A percentile compares a stretch with the other conserved stretches of the same genome.
These are phyloP conservation scores for Grosmannia clavigera DNA, from an alignment of 2,329 filamentous ascomycete genomes.

Conservation along the genomic window DNA sequence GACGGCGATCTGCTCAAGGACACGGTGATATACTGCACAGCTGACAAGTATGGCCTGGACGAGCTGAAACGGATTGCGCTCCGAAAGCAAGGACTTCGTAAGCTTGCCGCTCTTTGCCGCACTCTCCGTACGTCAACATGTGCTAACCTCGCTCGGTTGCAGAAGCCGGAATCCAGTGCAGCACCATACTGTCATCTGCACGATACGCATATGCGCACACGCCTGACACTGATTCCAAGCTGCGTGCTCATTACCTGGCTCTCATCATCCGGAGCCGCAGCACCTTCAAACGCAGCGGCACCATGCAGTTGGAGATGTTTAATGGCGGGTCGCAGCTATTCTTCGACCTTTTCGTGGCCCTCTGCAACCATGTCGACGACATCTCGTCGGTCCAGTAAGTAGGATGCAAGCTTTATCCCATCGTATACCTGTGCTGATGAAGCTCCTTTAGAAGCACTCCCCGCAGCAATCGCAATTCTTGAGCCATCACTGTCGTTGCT, in stretches of 20 bases:
- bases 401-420: not conserved
- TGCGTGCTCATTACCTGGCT: slow-evolving; percentile 81
- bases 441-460: slow-evolving; percentile 20
- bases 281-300: slow-evolving; percentile 87
- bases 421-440: not conserved
- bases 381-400: slow-evolving; percentile 45
- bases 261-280: slow-evolving; percentile 79
- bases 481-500: not conserved
- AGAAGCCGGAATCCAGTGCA: slow-evolving; percentile 70
- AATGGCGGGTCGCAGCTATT: slow-evolving; percentile 71
- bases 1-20: slow-evolving; percentile 69
- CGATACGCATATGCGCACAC: slow-evolving; percentile 83
- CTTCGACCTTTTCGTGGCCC: slow-evolving; percentile 86
- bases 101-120: slow-evolving; percentile 15
- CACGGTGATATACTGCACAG: slow-evolving; percentile 82
- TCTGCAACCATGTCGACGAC: slow-evolving; percentile 80
- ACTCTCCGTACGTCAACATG: not conserved
- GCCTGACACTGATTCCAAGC: slow-evolving; percentile 78
- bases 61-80: slow-evolving; percentile 76
- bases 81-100: slow-evolving; percentile 77
- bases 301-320: slow-evolving; percentile 93
- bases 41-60: slow-evolving; percentile 70
- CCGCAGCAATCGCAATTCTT: slow-evolving; percentile 33
- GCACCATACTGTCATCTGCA: slow-evolving; percentile 76
- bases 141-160: not conserved